Evolutionary conservation across 2,329 filamentous ascomycete genomes (phyloP).

Genomic region (Aureobasidium musti): DNA sequence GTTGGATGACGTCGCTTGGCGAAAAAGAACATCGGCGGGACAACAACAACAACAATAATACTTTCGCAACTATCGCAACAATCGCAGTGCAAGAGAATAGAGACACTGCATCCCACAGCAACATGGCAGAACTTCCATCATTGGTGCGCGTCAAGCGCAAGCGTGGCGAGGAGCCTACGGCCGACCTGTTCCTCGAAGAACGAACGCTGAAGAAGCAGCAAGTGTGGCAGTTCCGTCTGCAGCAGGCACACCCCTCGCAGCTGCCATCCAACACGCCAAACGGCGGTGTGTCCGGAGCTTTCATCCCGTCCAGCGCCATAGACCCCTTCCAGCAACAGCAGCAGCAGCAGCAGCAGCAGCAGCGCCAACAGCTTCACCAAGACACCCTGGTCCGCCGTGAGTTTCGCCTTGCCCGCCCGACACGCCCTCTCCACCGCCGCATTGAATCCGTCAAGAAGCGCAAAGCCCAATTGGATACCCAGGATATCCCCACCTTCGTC

Average conservation of each 20-base stretch:
- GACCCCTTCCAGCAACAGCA: slow-evolving; percentile 22
- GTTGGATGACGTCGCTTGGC: not conserved
- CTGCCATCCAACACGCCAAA: not conserved
- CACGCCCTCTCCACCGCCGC: slow-evolving; percentile 19
- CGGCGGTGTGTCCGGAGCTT: not conserved
- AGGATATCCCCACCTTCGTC: slow-evolving; percentile 32
- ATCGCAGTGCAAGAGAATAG: not conserved
- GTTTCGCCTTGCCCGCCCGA: slow-evolving; percentile 27
- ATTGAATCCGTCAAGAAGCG: slow-evolving; percentile 26
- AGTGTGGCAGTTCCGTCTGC: slow-evolving; percentile 31
- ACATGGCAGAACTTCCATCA: slow-evolving; percentile 53
- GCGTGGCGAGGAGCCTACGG: slow-evolving; percentile 54
- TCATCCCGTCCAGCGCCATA: not conserved
- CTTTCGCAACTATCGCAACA: too few species aligned
- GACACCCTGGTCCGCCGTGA: slow-evolving; percentile 21
- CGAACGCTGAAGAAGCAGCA: slow-evolving; percentile 30
- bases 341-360: slow-evolving; percentile 2
- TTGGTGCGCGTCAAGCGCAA: slow-evolving; percentile 59
- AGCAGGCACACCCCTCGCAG: slow-evolving; percentile 26
- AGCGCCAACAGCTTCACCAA: slow-evolving; percentile 5
- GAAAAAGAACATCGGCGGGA: not conserved
- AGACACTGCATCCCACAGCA: not conserved
- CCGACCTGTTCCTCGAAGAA: slow-evolving; percentile 33
- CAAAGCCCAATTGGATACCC: slow-evolving; percentile 20
- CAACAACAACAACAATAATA: slow-evolving; percentile 8